Percentiles rank a stretch among this genome's conserved stretches.
These are phyloP conservation scores for Alloascoidea hylecoeti DNA, from an alignment of 805 yeast species.

Conservation along the genomic window DNA sequence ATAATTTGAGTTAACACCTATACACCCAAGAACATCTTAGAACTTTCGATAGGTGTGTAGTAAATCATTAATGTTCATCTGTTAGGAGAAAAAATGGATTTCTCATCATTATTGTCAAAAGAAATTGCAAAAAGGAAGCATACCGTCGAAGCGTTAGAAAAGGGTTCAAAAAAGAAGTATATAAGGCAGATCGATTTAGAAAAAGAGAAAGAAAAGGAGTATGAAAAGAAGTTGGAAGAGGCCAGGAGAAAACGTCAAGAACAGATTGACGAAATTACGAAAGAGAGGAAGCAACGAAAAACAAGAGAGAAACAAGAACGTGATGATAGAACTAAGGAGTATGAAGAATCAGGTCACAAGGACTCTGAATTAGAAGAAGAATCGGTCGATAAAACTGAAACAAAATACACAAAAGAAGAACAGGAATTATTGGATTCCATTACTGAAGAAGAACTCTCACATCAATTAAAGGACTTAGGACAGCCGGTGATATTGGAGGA, in stretches of 20 bases:
- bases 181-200: slow-evolving; percentile 8
- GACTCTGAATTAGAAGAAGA: slow-evolving; percentile 4
- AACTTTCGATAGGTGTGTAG: no score
- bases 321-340: slow-evolving; percentile 14
- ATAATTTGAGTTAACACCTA: no score
- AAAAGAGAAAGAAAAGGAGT: slow-evolving; percentile 9
- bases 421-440: slow-evolving; percentile 9
- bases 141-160: slow-evolving; percentile 8
- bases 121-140: slow-evolving; percentile 34
- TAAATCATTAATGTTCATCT: no score
- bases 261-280: slow-evolving; percentile 22
- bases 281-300: slow-evolving; percentile 7
- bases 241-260: slow-evolving; percentile 18
- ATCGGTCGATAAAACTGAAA: not conserved
- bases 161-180: slow-evolving; percentile 7
- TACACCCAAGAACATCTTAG: no score
- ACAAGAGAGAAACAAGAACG: slow-evolving; percentile 7
- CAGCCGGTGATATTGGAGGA: slow-evolving; percentile 12
- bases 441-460: slow-evolving; percentile 15
- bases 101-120: slow-evolving; percentile 25
- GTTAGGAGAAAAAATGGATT: slow-evolving; percentile 28
- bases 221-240: slow-evolving; percentile 6
- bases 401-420: not conserved
- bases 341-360: slow-evolving; percentile 13
- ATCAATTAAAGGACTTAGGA: slow-evolving; percentile 11